These are phyloP conservation scores for Scenedesmus sp. DNA, from an alignment of 163 green algal species.

Conservation along the genomic window DNA sequence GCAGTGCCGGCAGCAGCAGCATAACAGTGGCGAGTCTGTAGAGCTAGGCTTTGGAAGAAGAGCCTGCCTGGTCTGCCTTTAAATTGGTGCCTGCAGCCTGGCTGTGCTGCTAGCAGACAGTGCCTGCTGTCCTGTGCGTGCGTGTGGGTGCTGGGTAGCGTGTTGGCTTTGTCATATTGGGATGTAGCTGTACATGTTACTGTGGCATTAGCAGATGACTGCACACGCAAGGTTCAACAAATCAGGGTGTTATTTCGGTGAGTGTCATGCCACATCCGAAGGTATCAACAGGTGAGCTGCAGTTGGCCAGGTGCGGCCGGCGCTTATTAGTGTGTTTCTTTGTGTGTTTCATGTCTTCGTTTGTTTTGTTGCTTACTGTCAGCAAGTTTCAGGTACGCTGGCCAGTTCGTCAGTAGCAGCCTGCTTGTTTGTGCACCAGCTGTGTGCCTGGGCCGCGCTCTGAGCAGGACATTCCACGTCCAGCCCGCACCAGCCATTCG, in stretches of 20 bases:
- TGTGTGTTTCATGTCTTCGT: no score
- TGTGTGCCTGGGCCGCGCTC: conserved; percentile 19
- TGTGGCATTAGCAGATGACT: no score
- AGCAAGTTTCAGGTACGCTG: background rate
- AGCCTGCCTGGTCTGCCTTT: background rate
- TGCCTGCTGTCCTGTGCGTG: background rate
- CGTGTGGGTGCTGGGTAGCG: background rate
- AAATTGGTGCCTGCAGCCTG: background rate
- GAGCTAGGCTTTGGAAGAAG: background rate
- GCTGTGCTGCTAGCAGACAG: background rate
- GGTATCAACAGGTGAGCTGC: no score
- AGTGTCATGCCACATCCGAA: no score
- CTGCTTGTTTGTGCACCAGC: background rate
- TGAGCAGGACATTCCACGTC: conserved; percentile 25
- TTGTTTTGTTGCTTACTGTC: background rate
- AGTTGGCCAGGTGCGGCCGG: no score
- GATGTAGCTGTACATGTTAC: background rate
- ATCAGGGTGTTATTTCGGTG: no score
- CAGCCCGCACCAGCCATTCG: background rate
- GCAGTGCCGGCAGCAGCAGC: background rate
- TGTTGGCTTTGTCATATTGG: background rate
- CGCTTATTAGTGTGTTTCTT: no score
- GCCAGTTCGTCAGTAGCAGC: background rate
- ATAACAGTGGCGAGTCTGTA: background rate
- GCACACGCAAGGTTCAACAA: background rate